These are phyloP conservation scores for Didymella exigua DNA, from an alignment of 2,329 filamentous ascomycete genomes.

Conservation along the genomic window DNA sequence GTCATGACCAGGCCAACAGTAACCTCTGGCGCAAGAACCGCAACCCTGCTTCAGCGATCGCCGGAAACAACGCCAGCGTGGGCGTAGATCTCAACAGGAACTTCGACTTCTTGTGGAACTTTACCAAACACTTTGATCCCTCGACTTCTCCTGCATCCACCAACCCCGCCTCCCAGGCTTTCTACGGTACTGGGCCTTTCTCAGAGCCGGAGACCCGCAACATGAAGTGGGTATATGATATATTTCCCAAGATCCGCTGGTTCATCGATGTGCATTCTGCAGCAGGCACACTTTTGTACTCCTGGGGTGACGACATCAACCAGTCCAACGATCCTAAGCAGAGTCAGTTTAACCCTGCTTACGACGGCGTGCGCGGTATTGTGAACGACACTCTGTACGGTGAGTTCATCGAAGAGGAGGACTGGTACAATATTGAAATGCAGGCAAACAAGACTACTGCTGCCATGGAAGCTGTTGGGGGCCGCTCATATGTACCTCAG, in stretches of 20 bases:
- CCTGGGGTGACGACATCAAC: conserved; percentile 63
- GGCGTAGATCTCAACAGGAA: conserved; percentile 45
- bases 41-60: conserved; percentile 46
- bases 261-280: conserved; percentile 65
- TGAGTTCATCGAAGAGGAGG: conserved; percentile 46
- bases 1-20: conserved; percentile 38
- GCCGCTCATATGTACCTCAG: conserved; percentile 38
- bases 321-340: conserved; percentile 55
- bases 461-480: conserved; percentile 46
- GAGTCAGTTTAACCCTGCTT: conserved; percentile 60
- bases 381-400: conserved; percentile 58
- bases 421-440: conserved; percentile 41
- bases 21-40: conserved; percentile 46
- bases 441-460: conserved; percentile 42
- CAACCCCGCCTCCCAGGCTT: conserved; percentile 54
- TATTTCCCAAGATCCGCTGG: conserved; percentile 59
- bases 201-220: conserved; percentile 64
- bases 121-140: conserved; percentile 53
- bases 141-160: conserved; percentile 49
- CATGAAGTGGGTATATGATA: conserved; percentile 59
- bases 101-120: conserved; percentile 64
- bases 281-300: conserved; percentile 60
- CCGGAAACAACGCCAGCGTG: conserved; percentile 22
- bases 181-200: conserved; percentile 58
- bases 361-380: conserved; percentile 59